Percentiles rank a stretch among this genome's conserved stretches.
These are phyloP conservation scores for Chaetomium sp. DNA, from an alignment of 2,329 filamentous ascomycete genomes.

Conservation along the genomic window DNA sequence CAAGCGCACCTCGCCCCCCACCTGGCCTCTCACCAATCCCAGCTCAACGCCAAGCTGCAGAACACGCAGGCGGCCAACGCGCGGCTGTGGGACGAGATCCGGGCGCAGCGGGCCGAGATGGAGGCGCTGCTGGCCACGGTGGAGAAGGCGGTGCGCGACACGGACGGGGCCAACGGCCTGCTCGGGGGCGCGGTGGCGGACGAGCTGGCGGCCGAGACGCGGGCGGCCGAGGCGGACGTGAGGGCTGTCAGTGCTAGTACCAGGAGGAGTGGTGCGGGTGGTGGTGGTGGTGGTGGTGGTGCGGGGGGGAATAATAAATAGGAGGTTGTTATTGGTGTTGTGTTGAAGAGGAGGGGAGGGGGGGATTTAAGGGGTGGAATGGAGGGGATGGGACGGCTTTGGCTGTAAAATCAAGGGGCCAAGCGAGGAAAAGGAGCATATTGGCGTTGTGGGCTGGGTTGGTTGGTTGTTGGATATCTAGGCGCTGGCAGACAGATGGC, in stretches of 20 bases:
- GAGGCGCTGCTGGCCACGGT: slow-evolving; percentile 52
- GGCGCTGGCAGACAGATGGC: background rate
- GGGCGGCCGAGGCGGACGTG: slow-evolving; percentile 49
- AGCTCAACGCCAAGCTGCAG: slow-evolving; percentile 60
- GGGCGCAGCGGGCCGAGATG: slow-evolving; percentile 58
- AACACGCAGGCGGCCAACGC: slow-evolving; percentile 61
- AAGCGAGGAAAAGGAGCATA: background rate
- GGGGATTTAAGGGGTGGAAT: background rate
- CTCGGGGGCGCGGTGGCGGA: slow-evolving; percentile 49
- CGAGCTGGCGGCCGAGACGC: slow-evolving; percentile 54
- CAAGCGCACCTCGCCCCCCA: slow-evolving; percentile 58
- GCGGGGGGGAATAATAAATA: background rate
- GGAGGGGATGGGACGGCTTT: background rate
- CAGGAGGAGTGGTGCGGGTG: too few species aligned
- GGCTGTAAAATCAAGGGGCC: background rate
- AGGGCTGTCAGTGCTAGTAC: slow-evolving; percentile 20
- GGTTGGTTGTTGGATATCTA: slow-evolving; percentile 6
- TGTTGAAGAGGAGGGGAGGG: background rate
- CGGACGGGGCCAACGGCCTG: slow-evolving; percentile 55
- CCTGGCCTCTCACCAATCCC: slow-evolving; percentile 55
- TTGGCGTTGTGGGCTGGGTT: slow-evolving; percentile 3
- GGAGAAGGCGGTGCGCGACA: slow-evolving; percentile 56
- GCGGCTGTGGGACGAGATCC: slow-evolving; percentile 53
- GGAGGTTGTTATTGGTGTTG: background rate
- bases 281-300: background rate